Conservation (phyloP, 805 yeast genomes). For the Candida lessepsii region DNA sequence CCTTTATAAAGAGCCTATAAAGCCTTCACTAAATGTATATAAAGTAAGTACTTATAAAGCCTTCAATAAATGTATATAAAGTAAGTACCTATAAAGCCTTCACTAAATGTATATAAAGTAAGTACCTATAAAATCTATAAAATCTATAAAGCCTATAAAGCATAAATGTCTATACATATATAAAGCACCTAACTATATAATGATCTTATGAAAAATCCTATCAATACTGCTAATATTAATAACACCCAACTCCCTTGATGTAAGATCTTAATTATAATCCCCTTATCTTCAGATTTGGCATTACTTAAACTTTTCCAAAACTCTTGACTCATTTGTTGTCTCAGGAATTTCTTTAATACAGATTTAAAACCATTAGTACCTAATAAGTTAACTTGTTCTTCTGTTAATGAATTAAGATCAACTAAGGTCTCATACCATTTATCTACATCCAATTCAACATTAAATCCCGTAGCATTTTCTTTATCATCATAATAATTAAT, state of each 20-base stretch:
- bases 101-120: too few relatives aligned
- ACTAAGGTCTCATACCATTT: conserved; percentile 56
- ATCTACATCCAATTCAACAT: conserved; percentile 45
- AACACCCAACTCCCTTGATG: not conserved
- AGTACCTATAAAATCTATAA: too few relatives aligned
- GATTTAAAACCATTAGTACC: conserved; percentile 38
- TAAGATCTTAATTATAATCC: conserved; percentile 10
- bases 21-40: too few relatives aligned
- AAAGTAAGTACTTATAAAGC: too few relatives aligned
- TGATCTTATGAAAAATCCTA: not conserved
- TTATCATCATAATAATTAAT: conserved; percentile 31
- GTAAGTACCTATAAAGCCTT: too few relatives aligned
- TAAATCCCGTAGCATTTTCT: conserved; percentile 61
- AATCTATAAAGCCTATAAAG: too few relatives aligned
- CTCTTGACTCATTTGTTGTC: conserved; percentile 43
- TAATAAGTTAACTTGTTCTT: conserved; percentile 20
- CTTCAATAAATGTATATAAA: too few relatives aligned
- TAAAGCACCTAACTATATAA: not conserved
- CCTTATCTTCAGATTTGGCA: conserved; percentile 13
- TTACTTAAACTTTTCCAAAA: conserved; percentile 21
- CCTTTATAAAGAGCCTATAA: too few relatives aligned
- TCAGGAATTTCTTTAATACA: conserved; percentile 41
- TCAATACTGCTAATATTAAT: not conserved
- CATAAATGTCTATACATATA: not conserved
- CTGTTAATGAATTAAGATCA: conserved; percentile 27